Base-by-base conservation (phyloP, 2,329 filamentous ascomycete genomes). In the Beauveria australis region DNA sequence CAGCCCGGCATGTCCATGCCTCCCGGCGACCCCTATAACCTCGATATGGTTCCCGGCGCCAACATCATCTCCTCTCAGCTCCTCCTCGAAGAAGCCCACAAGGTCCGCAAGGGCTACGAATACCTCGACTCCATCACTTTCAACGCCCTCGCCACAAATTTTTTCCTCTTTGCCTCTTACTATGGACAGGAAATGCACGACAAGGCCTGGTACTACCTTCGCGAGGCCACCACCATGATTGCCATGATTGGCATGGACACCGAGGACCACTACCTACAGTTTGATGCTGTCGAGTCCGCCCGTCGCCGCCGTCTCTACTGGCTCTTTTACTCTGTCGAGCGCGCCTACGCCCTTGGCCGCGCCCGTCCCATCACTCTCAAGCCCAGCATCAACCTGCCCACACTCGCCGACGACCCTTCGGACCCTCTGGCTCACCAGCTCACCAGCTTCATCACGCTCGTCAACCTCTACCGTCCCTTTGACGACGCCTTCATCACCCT, bases 161-260 rank as follows among this genome's bases (percentile, higher is more conserved):
- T 89, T 72, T 92, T 93, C 71, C 71, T 93, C 28, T 92, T 90
- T 67, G 87, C 83, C 43, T 87, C 86, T 61, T 84, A 88, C 70
- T 87, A 88, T 63, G 87, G 84, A 43, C 75, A 90, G 52, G 88
- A 91, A 64, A 79, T 86, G 70, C 88, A 92, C 70, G 85, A 89
- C 64, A 86, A 86, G 71, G 89, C 89, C 1, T 93, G 89, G 89
- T 92, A 86, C 69, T 85, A 91, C 70, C 76, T 93, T 10, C 85
- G 89, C 28, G 89, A 94, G 72, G 88, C 88, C 6, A 87, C 85
- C 1, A 92, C 89, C 6, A 78, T 93, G 72, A 79, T 82, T 30
- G 80, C 85, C 66, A 81, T 87, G 66, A 72, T 78, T 30, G 79
- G 79, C 58, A 82, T 88, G 81, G 78, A 81, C 67, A 83, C 83